Evolutionary conservation across 2,329 filamentous ascomycete species (phyloP).

Genomic region (Fusarium aywerte): DNA sequence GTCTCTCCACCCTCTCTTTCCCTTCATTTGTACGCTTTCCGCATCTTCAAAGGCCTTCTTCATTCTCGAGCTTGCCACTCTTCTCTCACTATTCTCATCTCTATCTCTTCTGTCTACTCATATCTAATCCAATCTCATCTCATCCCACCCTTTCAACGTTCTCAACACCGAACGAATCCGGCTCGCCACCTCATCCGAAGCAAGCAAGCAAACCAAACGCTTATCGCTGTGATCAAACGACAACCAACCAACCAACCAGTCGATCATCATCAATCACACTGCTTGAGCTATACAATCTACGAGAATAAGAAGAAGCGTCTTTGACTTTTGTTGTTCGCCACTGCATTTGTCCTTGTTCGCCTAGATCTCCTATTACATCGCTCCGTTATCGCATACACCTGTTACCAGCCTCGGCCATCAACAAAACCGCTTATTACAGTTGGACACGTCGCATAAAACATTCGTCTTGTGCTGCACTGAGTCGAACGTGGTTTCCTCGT

Average conservation of each 20-base stretch:
- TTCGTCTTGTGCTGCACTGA: slow-evolving; percentile 36
- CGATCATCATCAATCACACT: slow-evolving; percentile 30
- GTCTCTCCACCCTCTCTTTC: slow-evolving; percentile 49
- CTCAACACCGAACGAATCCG: slow-evolving; percentile 37
- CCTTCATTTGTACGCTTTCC: slow-evolving; percentile 49
- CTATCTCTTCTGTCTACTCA: slow-evolving; percentile 36
- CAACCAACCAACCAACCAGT: slow-evolving; percentile 4
- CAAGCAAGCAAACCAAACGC: slow-evolving; percentile 36
- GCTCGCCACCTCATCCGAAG: slow-evolving; percentile 42
- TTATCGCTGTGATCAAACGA: slow-evolving; percentile 42
- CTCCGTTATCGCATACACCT: slow-evolving; percentile 18
- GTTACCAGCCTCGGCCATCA: slow-evolving; percentile 21
- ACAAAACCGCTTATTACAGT: slow-evolving; percentile 22
- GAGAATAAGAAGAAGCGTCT: slow-evolving; percentile 51
- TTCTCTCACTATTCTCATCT: slow-evolving; percentile 37
- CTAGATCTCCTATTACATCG: slow-evolving; percentile 29
- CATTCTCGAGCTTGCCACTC: slow-evolving; percentile 52
- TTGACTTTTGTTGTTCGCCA: slow-evolving; percentile 39
- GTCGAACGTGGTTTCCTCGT: slow-evolving; percentile 44
- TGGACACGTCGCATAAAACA: slow-evolving; percentile 26
- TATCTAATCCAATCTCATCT: slow-evolving; percentile 27
- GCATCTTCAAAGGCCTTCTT: slow-evolving; percentile 51
- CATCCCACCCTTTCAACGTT: slow-evolving; percentile 29
- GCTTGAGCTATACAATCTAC: slow-evolving; percentile 38
- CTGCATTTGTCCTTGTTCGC: slow-evolving; percentile 35